phyloP scores from a whole-genome alignment of 306 rosid genomes.

The Trichosanthes cucumerina region DNA sequence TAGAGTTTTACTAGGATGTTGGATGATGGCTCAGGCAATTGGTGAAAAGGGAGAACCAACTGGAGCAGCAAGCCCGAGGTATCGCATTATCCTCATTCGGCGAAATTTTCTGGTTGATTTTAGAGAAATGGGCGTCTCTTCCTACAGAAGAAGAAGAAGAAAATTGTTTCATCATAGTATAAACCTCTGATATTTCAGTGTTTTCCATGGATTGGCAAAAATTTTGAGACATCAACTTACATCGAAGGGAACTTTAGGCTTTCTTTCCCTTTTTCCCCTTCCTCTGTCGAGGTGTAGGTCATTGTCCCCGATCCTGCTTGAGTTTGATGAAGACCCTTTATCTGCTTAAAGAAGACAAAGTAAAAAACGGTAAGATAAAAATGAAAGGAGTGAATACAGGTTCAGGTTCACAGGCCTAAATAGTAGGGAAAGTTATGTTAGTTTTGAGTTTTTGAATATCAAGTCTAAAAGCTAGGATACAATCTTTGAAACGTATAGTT shows the following conservation, averaged over 20 bases:
- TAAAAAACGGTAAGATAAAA: not conserved
- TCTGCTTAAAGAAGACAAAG: slow-evolving; percentile 29
- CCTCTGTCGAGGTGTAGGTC: slow-evolving; percentile 29
- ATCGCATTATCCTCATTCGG: slow-evolving; percentile 62
- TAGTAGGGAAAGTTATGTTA: slow-evolving; percentile 5
- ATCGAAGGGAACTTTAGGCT: slow-evolving; percentile 61
- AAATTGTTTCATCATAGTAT: not conserved
- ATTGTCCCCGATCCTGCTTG: slow-evolving; percentile 37
- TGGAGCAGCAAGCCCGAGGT: slow-evolving; percentile 63
- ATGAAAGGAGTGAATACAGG: not conserved
- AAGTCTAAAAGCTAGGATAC: not conserved
- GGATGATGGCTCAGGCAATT: slow-evolving; percentile 2
- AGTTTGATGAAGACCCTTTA: slow-evolving; percentile 42
- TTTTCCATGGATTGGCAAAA: not conserved
- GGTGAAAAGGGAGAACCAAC: slow-evolving; percentile 52
- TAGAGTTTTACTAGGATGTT: slow-evolving; percentile 4
- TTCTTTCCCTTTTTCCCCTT: slow-evolving; percentile 61
- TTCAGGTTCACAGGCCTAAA: not conserved
- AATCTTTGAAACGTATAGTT: not conserved
- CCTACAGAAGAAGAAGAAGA: slow-evolving; percentile 9
- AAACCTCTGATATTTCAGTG: not conserved
- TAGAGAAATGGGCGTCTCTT: slow-evolving; percentile 40
- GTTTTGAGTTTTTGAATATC: not conserved
- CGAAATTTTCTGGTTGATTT: slow-evolving; percentile 40
- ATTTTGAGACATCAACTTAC: slow-evolving; percentile 29